Conservation (phyloP, 148 eudicot species). For the Amaranthus hypochondriacus region DNA sequence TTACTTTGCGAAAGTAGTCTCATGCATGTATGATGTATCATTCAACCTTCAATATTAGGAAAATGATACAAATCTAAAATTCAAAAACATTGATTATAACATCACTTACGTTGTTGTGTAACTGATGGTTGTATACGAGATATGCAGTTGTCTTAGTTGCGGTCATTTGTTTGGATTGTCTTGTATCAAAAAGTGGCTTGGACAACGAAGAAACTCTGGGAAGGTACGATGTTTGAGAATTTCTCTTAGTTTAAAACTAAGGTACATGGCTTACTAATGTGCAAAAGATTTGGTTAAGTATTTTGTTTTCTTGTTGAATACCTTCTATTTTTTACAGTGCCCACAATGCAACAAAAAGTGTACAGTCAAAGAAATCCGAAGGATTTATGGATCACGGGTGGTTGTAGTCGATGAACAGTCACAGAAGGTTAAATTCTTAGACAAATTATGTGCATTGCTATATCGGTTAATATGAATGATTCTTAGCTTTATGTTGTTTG, state of each 20-base stretch:
- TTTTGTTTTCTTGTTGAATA: not conserved
- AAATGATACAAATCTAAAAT: no score
- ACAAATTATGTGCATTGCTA: not conserved
- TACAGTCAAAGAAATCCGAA: conserved; percentile 65
- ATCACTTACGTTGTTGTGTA: not conserved
- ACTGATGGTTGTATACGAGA: conserved; percentile 12
- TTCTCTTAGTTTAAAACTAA: not conserved
- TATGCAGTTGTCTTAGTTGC: conserved; percentile 80
- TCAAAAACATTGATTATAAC: not conserved
- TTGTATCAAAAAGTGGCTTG: conserved; percentile 83
- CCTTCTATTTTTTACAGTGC: conserved; percentile 43
- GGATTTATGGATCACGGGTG: conserved; percentile 70
- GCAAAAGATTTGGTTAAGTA: not conserved
- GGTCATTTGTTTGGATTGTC: conserved; percentile 83
- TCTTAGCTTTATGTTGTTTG: conserved; percentile 8
- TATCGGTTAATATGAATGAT: not conserved
- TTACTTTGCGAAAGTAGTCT: no score
- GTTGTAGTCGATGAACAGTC: conserved; percentile 64
- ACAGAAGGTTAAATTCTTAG: conserved; percentile 50
- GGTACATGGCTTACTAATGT: not conserved
- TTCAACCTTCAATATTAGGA: no score
- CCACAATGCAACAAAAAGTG: conserved; percentile 89
- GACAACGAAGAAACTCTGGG: conserved; percentile 44
- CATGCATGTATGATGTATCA: no score
- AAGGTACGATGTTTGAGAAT: conserved; percentile 45